Evolutionary conservation across 176 grass and related monocot species (phyloP).

Genomic region (Oryza australiensis): DNA sequence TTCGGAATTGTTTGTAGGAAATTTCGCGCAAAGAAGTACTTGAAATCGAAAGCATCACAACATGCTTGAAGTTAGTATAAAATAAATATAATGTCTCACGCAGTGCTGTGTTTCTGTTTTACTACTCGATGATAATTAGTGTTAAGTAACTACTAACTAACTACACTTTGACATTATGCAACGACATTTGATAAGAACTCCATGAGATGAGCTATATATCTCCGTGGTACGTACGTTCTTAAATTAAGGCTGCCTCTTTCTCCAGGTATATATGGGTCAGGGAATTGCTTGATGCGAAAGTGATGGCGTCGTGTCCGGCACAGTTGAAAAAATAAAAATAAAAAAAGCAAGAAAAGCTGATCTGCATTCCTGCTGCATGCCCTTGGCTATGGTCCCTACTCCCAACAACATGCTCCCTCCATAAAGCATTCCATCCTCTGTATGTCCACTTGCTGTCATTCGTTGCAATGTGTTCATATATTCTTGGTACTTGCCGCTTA

Average conservation of each 20-base stretch:
- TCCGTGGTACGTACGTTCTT: background rate
- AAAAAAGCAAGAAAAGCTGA: background rate
- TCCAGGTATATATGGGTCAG: background rate
- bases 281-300: conserved; percentile 13
- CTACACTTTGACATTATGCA: background rate
- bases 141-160: background rate
- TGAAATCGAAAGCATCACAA: too few relatives aligned
- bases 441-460: conserved; percentile 28
- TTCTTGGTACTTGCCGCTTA: background rate
- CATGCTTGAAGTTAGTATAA: too few relatives aligned
- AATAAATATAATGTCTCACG: background rate
- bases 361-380: background rate
- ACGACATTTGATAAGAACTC: background rate
- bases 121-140: background rate
- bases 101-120: background rate
- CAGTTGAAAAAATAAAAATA: background rate
- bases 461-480: background rate
- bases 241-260: background rate
- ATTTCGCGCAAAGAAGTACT: too few relatives aligned
- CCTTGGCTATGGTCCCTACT: conserved; percentile 12
- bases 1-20: too few relatives aligned
- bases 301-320: background rate
- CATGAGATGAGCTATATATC: background rate
- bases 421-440: conserved; percentile 6
- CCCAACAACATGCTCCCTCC: conserved; percentile 1